These are phyloP conservation scores for Trichophaea hybrida DNA, from an alignment of 2,329 filamentous ascomycete genomes.

Conservation along the genomic window DNA sequence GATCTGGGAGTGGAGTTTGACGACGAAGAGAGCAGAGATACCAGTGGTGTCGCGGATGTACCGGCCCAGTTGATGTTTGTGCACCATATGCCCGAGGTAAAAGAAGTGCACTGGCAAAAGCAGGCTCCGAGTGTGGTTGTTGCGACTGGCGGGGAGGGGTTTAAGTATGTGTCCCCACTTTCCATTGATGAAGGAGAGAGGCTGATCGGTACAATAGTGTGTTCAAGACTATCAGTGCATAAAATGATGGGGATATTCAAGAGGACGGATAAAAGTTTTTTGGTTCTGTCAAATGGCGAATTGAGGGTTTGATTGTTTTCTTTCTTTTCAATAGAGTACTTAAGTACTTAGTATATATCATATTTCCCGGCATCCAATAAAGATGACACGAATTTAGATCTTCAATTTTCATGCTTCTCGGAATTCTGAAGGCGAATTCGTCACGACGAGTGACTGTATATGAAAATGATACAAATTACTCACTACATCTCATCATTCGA, in stretches of 20 bases:
- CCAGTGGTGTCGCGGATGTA: constrained; percentile 72
- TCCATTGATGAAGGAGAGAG: not conserved
- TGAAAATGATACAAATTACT: no score
- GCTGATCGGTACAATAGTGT: constrained; percentile 39
- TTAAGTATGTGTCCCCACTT: constrained; percentile 40
- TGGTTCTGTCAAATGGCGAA: constrained; percentile 3
- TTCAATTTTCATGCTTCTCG: no score
- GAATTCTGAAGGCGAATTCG: no score
- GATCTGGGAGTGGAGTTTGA: constrained; percentile 93
- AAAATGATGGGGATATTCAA: not conserved
- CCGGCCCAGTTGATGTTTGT: constrained; percentile 91
- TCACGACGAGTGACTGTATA: no score
- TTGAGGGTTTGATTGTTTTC: not conserved
- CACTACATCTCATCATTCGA: no score
- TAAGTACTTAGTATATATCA: no score
- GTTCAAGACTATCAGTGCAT: constrained; percentile 59
- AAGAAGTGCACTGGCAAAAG: constrained; percentile 94
- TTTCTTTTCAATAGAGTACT: not conserved
- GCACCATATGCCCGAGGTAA: constrained; percentile 76
- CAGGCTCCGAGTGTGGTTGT: constrained; percentile 85
- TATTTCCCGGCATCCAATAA: no score
- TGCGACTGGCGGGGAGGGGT: constrained; percentile 75
- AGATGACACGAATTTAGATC: no score
- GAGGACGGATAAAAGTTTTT: constrained; percentile 4
- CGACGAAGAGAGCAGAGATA: constrained; percentile 88